Evolutionary conservation across 2,329 filamentous ascomycete species (phyloP), one percentile per base, ranked within the genome.

Genomic region (Fusarium pseudograminearum): DNA sequence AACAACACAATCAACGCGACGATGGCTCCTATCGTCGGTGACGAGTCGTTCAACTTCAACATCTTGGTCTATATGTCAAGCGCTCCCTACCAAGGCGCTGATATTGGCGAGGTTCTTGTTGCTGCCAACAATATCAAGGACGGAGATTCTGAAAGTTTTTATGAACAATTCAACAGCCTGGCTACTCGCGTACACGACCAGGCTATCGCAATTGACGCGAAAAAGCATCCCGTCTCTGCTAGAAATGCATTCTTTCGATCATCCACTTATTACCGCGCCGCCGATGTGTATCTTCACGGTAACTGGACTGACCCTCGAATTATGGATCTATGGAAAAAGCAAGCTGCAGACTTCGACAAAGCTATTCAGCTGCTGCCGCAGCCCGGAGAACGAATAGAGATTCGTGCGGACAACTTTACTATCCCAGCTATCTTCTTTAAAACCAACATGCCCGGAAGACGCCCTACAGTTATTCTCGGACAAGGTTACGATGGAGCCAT

Each of bases 401-500:
- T 83, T 20, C 38, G 33, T 0, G 48, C 61, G 2, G 72, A 73
- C 26, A 70, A 75, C 24, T 81, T 83, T 50, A 73, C 74, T 12
- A 70, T 82, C 14, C 74, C 78, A 1, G 77, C 76, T 7, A 80
- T 82, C 61, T 82, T 76, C 62, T 82, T 76, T 61, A 57, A 70
- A 51, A 72, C 53, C 3, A 66, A 54, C 41, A 63, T 31, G 36
- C 55, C 22, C 60, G 69, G 51, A 20, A 72, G 68, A 20, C 73
- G 72, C 3, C 82, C 82, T 0, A 84, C 82, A 0, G 28, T 85
- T 7, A 72, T 84, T 8, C 66, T 84, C 7, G 78, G 80, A 14
- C 81, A 77, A 36, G 82, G 83, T 5, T 83, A 79, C 48, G 83
- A 85, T 58, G 80, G 76, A 7, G 67, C 78, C 1, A 81, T 83